A percentile compares a stretch with the other conserved stretches of the same genome.
These are phyloP conservation scores for Leishmania mexicana DNA, from an alignment of 208 protist genomes.

Conservation along the genomic window DNA sequence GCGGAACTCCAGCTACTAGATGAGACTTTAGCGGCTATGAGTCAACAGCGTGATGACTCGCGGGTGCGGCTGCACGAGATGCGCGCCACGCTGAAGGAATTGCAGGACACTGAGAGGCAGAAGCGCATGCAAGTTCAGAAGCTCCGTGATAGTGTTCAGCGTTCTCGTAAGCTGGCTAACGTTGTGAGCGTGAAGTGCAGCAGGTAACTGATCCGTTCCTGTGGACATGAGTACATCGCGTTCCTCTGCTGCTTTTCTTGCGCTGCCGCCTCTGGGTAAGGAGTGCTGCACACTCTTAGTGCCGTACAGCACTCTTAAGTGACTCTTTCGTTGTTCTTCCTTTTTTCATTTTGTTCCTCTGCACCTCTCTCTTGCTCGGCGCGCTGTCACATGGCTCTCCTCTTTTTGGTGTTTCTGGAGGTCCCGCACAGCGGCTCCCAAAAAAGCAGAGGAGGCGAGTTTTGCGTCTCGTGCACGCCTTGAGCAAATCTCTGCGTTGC, in stretches of 20 bases:
- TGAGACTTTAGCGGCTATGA: conserved; percentile 30
- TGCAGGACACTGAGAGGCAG: conserved; percentile 37
- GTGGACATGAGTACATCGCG: background rate
- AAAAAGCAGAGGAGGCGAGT: background rate
- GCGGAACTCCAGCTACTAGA: conserved; percentile 38
- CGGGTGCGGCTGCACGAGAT: conserved; percentile 29
- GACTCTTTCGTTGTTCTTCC: background rate
- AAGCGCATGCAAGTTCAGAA: conserved; percentile 46
- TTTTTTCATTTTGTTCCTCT: background rate
- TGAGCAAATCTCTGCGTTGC: background rate
- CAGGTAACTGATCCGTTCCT: conserved; percentile 10
- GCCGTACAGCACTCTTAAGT: background rate
- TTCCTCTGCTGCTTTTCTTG: conserved; percentile 7
- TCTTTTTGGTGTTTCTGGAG: background rate
- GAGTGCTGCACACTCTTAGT: background rate
- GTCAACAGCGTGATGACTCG: conserved; percentile 21
- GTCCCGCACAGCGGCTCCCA: background rate
- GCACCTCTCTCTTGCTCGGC: background rate
- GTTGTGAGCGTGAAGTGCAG: conserved; percentile 10
- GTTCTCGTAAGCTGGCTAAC: conserved; percentile 17
- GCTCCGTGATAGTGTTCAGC: conserved; percentile 33
- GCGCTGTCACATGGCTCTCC: background rate
- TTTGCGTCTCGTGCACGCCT: background rate
- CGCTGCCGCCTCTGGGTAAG: background rate
- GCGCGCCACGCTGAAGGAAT: conserved; percentile 25